Evolutionary conservation across 345 rosid genomes (phyloP).

Genomic region (Erodium maritimum): DNA sequence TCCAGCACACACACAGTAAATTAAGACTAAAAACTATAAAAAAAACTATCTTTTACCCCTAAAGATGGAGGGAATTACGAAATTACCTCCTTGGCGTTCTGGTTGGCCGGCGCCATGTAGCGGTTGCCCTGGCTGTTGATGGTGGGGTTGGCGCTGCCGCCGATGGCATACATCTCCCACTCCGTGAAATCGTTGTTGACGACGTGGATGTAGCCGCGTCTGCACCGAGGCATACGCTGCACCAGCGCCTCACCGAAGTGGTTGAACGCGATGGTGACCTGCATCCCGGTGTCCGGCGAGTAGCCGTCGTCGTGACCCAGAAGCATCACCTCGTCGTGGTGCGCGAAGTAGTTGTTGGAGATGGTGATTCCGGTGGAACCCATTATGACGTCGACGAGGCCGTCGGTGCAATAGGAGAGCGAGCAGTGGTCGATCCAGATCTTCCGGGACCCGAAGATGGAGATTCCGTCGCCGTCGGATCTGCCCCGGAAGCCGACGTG

Average conservation of each 20-base stretch:
- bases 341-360: conserved; percentile 64
- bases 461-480: conserved; percentile 96
- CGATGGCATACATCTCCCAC: conserved; percentile 98
- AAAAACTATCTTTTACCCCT: too few relatives aligned
- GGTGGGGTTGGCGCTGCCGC: conserved; percentile 91
- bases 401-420: conserved; percentile 59
- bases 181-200: conserved; percentile 79
- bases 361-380: conserved; percentile 85
- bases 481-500: conserved; percentile 53
- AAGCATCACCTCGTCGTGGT: conserved; percentile 84
- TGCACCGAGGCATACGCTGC: conserved; percentile 93
- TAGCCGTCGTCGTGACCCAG: conserved; percentile 65
- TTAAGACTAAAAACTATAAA: too few relatives aligned
- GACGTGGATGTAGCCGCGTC: conserved; percentile 85
- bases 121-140: conserved; percentile 96
- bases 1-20: too few relatives aligned
- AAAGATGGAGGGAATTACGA: too few relatives aligned
- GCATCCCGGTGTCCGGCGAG: conserved; percentile 34
- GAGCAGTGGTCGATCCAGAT: conserved; percentile 94
- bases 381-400: conserved; percentile 73
- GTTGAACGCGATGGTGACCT: conserved; percentile 87
- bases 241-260: conserved; percentile 71
- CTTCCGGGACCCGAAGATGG: conserved; percentile 55
- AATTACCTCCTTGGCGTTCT: conserved; percentile 70
- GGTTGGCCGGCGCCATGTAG: conserved; percentile 58